A percentile compares a stretch with the other conserved stretches of the same genome.
Evolutionary conservation across 176 grass and related monocot species (phyloP).

Genomic region (Triticum urartu): DNA sequence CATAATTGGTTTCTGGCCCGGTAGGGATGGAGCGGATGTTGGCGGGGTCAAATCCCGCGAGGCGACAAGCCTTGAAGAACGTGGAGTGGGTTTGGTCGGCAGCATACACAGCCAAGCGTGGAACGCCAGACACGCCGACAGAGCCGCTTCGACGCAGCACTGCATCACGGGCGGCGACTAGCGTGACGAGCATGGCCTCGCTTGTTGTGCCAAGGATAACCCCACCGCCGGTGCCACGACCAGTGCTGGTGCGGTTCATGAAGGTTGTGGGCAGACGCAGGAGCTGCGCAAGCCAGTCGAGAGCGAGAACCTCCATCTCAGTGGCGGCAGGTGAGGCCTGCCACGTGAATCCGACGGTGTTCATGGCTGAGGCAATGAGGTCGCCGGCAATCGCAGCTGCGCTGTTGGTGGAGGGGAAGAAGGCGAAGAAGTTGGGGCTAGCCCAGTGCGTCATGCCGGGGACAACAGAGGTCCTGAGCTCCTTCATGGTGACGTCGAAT

Average conservation of each 20-base stretch:
- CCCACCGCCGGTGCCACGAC: background rate
- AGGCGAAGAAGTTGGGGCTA: slow-evolving; percentile 13
- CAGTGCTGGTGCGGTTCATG: background rate
- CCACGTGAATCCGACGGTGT: slow-evolving; percentile 3
- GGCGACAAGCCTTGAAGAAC: background rate
- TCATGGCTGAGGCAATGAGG: background rate
- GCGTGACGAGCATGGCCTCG: background rate
- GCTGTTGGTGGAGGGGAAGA: slow-evolving; percentile 19
- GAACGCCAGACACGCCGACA: background rate
- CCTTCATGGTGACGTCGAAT: background rate
- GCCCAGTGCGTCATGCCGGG: slow-evolving; percentile 10
- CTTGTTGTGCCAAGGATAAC: background rate
- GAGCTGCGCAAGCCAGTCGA: background rate
- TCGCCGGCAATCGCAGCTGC: background rate
- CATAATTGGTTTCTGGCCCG: background rate
- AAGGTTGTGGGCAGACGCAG: background rate
- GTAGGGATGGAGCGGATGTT: background rate
- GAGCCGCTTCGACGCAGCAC: background rate
- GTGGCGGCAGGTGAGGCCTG: background rate
- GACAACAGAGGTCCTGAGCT: slow-evolving; percentile 4
- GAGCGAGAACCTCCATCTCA: background rate
- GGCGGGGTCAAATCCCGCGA: background rate
- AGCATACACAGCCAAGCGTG: background rate
- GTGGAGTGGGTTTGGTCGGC: background rate
- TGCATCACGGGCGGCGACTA: background rate